A percentile compares a stretch with the other conserved stretches of the same genome.
Evolutionary conservation across 2,329 filamentous ascomycete genomes (phyloP).

Genomic region (Nemania abortiva): DNA sequence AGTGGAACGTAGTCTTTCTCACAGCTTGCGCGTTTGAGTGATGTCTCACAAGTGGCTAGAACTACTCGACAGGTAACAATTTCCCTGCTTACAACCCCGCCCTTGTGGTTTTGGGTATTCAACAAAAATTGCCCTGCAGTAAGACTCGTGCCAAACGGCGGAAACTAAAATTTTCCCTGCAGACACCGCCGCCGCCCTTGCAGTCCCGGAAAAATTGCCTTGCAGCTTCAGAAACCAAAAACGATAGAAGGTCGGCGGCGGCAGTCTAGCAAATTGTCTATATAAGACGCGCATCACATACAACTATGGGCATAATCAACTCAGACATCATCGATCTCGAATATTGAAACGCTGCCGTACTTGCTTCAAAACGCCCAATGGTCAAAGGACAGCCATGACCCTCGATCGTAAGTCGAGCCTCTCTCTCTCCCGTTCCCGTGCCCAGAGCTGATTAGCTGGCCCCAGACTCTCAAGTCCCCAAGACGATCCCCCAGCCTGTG

Average conservation of each 20-base stretch:
- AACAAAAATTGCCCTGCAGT: not conserved
- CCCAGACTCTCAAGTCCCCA: slow-evolving; percentile 3
- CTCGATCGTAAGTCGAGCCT: not conserved
- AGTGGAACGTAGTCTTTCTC: no score
- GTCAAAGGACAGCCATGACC: not conserved
- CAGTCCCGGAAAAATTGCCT: not conserved
- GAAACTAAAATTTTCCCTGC: slow-evolving; percentile 1
- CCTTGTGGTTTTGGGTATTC: no score
- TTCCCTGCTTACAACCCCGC: no score
- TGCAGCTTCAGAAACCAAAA: not conserved
- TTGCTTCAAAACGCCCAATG: not conserved
- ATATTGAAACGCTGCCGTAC: not conserved
- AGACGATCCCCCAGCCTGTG: not conserved
- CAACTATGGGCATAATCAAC: not conserved
- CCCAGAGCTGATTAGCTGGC: not conserved
- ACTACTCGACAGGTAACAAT: no score
- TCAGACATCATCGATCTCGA: not conserved
- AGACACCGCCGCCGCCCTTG: not conserved
- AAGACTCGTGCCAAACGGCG: not conserved
- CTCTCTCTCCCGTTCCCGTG: not conserved
- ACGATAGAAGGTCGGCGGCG: not conserved
- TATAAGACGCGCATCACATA: not conserved
- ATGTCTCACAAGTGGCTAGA: no score
- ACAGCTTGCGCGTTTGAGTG: no score
- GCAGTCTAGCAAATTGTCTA: not conserved